These are phyloP conservation scores for Entoloma clypeatum DNA, from an alignment of 1,284 basidiomycete species.

Conservation along the genomic window DNA sequence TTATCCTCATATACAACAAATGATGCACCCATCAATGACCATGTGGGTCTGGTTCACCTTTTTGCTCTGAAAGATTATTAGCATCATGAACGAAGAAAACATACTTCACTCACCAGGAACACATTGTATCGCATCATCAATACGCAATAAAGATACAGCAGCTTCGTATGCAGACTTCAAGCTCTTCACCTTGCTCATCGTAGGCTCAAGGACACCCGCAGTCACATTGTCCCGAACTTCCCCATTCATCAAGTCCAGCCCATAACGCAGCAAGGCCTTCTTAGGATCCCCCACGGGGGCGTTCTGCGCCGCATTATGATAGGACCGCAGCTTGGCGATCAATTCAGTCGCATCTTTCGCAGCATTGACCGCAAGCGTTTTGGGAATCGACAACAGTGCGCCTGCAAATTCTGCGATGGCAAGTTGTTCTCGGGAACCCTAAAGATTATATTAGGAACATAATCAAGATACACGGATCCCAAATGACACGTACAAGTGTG, in stretches of 20 bases:
- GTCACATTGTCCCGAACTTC: constrained; percentile 93
- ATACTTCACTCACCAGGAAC: constrained; percentile 59
- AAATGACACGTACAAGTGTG: constrained; percentile 66
- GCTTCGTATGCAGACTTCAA: constrained; percentile 97
- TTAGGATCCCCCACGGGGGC: constrained; percentile 91
- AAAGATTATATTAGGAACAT: constrained; percentile 17
- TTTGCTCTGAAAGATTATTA: constrained; percentile 51
- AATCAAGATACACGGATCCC: constrained; percentile 2
- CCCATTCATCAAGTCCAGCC: constrained; percentile 92
- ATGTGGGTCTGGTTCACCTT: constrained; percentile 64
- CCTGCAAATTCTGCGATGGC: constrained; percentile 98
- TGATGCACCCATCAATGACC: constrained; percentile 34
- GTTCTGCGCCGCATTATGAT: constrained; percentile 96
- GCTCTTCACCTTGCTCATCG: constrained; percentile 94
- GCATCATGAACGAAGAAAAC: constrained; percentile 11
- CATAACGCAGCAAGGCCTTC: constrained; percentile 91
- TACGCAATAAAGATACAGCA: constrained; percentile 90
- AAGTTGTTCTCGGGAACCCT: constrained; percentile 97
- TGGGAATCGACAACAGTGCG: constrained; percentile 93
- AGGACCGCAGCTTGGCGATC: constrained; percentile 94
- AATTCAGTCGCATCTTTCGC: constrained; percentile 98
- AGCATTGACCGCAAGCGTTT: constrained; percentile 96
- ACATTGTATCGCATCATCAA: constrained; percentile 92
- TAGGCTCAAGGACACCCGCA: constrained; percentile 94
- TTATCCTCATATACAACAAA: background rate